Evolutionary conservation across 768 basidiomycete species (phyloP), one percentile per base, ranked within the genome.

Genomic region (Pleurotus giganteus): DNA sequence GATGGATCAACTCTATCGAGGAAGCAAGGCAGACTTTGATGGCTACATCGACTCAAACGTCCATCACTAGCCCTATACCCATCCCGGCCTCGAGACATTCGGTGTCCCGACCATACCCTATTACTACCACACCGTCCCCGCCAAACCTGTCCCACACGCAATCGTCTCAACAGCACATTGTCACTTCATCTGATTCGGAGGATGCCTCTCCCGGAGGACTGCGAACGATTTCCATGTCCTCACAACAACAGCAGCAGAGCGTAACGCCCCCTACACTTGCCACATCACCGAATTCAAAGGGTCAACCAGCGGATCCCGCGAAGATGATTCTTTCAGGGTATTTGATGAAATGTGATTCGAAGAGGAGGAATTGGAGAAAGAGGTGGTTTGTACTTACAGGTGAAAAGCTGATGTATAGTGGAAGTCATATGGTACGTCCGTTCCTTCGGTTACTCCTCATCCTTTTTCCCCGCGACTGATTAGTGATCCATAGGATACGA

Each of bases 301-400:
- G 64, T 5, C 67, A 68, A 4, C 29, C 68, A 46, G 78, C 78
- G 36, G 90, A 91, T 60, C 79, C 80, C 17, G 74, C 82, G n/a
- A 95, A 94, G 73, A 75, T 86, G 34, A 86, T 99, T 34, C 67
- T 96, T 3, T 84, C 85, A 17, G 94, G 94, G 1, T 99, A 98
- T 69, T 76, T 99, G 58, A 94, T 95, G 90, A 98, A 98, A 66
- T 94, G 93, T 69, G 94, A 93, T 24, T 87, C 88, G 41, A 93
- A 95, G 61, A 83, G 96, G 65, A 88, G 90, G 63, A 91, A 85
- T 60, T 99, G 97, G 97, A 81, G 94, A 54, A 98, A 99, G 71
- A 75, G 97, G 26, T 98, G 95, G 96, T 98, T 99, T 63, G 86
- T 91, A 32, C 75, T 99, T n/a, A 93, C 87, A 34, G 85, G 86